Conservation (phyloP, 2,329 filamentous ascomycete genomes). For the Penicillium sp. region DNA sequence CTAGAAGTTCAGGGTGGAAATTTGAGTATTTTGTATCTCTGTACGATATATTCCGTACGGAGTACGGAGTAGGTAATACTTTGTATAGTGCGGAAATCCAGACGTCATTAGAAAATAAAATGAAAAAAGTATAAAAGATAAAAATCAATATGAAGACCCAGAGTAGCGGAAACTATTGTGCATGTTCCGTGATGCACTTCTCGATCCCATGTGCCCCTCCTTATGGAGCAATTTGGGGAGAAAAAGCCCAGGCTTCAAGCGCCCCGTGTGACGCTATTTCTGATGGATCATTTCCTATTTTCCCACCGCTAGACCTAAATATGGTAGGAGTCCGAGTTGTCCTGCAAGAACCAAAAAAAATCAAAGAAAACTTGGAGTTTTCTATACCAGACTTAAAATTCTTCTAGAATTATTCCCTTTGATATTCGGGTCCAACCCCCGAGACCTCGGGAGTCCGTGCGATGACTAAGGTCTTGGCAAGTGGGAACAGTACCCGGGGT, state of each 20-base stretch:
- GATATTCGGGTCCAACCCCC: background rate
- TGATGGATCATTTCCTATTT: constrained; percentile 21
- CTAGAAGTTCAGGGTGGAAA: background rate
- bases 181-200: constrained; percentile 10
- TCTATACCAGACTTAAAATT: background rate
- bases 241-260: background rate
- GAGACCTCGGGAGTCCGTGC: background rate
- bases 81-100: background rate
- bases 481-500: background rate
- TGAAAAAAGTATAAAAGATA: background rate
- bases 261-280: constrained; percentile 12
- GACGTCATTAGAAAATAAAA: background rate
- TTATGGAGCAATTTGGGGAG: background rate
- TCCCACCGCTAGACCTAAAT: constrained; percentile 15
- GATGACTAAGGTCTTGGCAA: background rate
- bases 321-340: constrained; percentile 1
- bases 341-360: background rate
- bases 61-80: background rate
- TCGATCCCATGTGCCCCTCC: constrained; percentile 10
- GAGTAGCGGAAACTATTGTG: constrained; percentile 12
- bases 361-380: background rate
- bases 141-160: background rate
- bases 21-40: background rate
- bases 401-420: background rate
- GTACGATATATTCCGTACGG: no score